Base-by-base conservation (phyloP, 306 rosid species). In the Cicer chorassanicum region DNA sequence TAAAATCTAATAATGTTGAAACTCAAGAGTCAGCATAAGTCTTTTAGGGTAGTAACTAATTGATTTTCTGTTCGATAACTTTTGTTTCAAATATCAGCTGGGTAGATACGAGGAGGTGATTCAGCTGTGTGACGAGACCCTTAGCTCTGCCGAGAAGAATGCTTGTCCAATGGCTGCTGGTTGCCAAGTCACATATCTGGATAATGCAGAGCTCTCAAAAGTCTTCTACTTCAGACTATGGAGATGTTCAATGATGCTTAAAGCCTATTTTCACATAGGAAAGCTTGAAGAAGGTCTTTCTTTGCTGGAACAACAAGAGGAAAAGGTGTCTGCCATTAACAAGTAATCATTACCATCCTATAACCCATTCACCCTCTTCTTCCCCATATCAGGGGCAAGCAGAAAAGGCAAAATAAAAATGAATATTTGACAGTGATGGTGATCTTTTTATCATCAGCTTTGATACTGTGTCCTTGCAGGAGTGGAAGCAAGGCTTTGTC, bases 221-320 rank as follows among this genome's bases (percentile, higher is more conserved):
- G 40, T 78, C 69, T 59, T 81, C 77, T 78, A 87, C 86, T 92
- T 90, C 80, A 87, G 87, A 83, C 15, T 94, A 9, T 94, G 99
- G 99, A 89, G 97, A 48, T 88, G 96, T 82, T 83, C 84, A 71
- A 29, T 86, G 84, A 81, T 73, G 78, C 86, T 94, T 76, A 92
- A 89, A 82, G 87, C 93, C 44, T 87, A 83, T 86, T 87, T 88
- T 77, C 81, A 86, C 80, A 78, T 86, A 40, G 99, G 99, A 83
- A 94, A 84, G 83, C 89, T 94, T 76, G 97, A 94, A 69, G 92
- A 94, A 62, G 96, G 99, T 60, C 87, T 94, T 83, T 84, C 93
- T 72, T 85, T 73, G 40, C 74, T 94, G 73, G 97, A 88, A 83
- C 86, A 84, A 77, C 88, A 88, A 81, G 88, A 81, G 80, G 88